These are phyloP conservation scores for Annulohypoxylon bovei DNA, from an alignment of 495 filamentous ascomycete genomes.

Conservation along the genomic window DNA sequence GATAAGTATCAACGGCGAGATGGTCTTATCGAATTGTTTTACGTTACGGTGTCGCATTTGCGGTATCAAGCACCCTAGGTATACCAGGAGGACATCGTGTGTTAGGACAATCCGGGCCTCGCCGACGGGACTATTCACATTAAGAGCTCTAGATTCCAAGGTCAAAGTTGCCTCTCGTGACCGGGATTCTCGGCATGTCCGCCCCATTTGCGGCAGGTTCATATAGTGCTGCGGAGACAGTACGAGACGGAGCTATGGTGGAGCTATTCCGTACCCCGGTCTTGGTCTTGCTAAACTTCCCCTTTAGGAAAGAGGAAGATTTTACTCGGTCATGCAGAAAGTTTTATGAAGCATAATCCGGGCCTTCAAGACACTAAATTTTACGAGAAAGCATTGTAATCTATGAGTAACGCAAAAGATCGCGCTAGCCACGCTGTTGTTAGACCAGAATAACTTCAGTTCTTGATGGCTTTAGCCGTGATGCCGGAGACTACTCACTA, in stretches of 20 bases:
- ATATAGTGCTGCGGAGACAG: conserved; percentile 1
- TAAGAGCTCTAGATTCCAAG: neutral
- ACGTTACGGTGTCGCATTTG: neutral
- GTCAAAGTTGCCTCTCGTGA: neutral
- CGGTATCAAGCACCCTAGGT: neutral
- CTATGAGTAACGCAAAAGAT: conserved; percentile 4
- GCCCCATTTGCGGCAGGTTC: neutral
- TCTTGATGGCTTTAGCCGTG: conserved; percentile 32
- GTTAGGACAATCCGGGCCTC: neutral
- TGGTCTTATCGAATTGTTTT: neutral
- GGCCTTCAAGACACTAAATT: neutral
- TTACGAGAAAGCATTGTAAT: neutral
- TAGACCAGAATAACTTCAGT: neutral
- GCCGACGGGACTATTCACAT: neutral
- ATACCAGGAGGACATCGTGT: neutral
- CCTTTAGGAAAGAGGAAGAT: conserved; percentile 25
- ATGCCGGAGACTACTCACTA: conserved; percentile 34
- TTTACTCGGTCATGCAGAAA: conserved; percentile 4
- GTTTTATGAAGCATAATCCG: neutral
- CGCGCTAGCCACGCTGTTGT: conserved; percentile 20
- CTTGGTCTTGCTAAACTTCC: conserved; percentile 7
- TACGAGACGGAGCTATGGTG: neutral
- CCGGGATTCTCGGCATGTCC: neutral
- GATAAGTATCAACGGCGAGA: neutral
- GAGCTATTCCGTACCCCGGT: neutral